Percentiles rank a stretch among this genome's conserved stretches.
Conservation (phyloP, 495 filamentous ascomycete genomes). For the Aspergillus sparsus region DNA sequence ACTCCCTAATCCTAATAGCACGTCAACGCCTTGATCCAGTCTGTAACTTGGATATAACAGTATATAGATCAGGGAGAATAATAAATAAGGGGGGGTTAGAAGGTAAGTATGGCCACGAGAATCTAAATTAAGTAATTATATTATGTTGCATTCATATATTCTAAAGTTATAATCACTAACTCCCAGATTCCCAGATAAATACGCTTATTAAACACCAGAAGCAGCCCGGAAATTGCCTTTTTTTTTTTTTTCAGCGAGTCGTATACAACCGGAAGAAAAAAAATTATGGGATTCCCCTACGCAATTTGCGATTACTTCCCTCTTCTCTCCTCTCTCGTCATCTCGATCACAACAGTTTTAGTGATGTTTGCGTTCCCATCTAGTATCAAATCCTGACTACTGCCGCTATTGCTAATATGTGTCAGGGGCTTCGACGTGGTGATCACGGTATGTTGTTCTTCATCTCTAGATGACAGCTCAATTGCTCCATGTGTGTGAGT, state of each 20-base stretch:
- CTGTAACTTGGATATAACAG: neutral
- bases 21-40: no score
- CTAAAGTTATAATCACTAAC: no score
- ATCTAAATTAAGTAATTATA: no score
- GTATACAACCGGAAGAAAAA: no score
- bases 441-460: conserved; percentile 4
- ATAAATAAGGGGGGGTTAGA: neutral
- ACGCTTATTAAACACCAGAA: no score
- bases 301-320: neutral
- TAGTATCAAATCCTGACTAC: conserved; percentile 12
- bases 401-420: neutral
- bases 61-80: neutral
- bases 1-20: no score
- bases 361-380: conserved; percentile 6
- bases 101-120: no score
- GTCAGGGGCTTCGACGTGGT: neutral
- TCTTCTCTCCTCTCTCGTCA: conserved; percentile 10
- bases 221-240: no score
- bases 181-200: no score
- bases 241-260: no score
- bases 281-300: neutral
- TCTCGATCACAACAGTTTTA: conserved; percentile 16
- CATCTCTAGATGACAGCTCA: conserved; percentile 10
- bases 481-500: conserved; percentile 8
- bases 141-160: no score